These are phyloP conservation scores for Quercus wislizeni DNA, from an alignment of 306 rosid species.

Conservation along the genomic window DNA sequence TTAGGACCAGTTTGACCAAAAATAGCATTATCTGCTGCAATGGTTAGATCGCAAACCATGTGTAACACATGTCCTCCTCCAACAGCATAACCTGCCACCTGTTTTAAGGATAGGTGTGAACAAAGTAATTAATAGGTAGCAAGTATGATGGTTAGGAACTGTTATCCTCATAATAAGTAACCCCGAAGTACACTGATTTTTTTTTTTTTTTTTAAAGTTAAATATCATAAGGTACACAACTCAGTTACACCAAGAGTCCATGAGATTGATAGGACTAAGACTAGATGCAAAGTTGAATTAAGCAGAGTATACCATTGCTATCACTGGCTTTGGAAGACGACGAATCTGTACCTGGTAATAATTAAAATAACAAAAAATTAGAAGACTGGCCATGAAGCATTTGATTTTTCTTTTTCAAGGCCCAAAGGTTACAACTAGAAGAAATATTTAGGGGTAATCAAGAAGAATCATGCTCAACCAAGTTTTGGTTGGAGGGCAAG, in stretches of 20 bases:
- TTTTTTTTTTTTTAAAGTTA: too few relatives aligned
- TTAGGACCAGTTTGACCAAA: conserved; percentile 99
- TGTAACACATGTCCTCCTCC: conserved; percentile 93
- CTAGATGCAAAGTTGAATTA: conserved; percentile 1
- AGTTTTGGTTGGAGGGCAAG: not conserved
- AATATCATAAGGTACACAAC: not conserved
- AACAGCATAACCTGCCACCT: conserved; percentile 97
- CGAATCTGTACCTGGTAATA: conserved; percentile 73
- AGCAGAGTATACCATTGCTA: conserved; percentile 69
- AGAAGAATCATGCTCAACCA: not conserved
- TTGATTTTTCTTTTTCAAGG: not conserved
- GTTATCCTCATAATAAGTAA: not conserved
- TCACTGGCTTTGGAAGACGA: conserved; percentile 96
- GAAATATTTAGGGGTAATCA: not conserved
- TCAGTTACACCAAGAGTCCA: not conserved
- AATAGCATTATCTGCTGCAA: conserved; percentile 89
- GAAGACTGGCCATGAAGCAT: not conserved
- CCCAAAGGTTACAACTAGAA: not conserved
- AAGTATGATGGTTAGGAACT: not conserved
- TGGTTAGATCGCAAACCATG: conserved; percentile 93
- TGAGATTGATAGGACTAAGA: not conserved
- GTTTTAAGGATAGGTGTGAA: conserved; percentile 9
- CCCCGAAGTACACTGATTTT: not conserved
- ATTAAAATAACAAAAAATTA: too few relatives aligned
- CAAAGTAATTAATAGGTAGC: not conserved